Base-by-base conservation (phyloP, 1,139 yeast species). In the Blastobotrys capitulatus region DNA sequence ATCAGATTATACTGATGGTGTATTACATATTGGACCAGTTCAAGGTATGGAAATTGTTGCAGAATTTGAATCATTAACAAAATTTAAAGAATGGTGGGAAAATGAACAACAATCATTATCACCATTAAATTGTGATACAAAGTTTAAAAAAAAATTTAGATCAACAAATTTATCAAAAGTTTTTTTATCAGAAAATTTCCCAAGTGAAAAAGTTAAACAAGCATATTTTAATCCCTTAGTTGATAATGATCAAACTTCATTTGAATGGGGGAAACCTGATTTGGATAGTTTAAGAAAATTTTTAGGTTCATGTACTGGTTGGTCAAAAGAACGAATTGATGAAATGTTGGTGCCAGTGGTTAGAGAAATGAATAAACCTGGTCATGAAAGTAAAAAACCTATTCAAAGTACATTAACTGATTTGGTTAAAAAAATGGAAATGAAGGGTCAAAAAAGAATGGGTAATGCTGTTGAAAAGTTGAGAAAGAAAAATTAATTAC, bases 1-100 rank as follows among this genome's bases (percentile, higher is more conserved):
- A 0, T 87, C 96, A 65, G 98, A 92, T 68, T 92, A 92, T 63
- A 88, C 97, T 0, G 88, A 85, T 52, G 98, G 98, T 0, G 69
- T 92, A 35, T 83, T 85, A 52, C 96, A 97, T 1, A 76, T 92
- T 51, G 98, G 98, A 0, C 96, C 96, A 0, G 97, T 92, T 0
- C 75, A 85, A 29, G 95, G 96, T 0, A 79, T 89, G 79, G 97
- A 94, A 65, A 79, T 94, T n/a, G 62, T 94, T 34, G 96, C 96
- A 0, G 96, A 90, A 58, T 94, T 92, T 67, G 53, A 49, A 13
- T 59, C 62, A 12, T 56, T 70, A 31, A 61, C 61, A 2, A 63
- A 61, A 19, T 83, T 83, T 57, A 71, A 74, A 47, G 63, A 71
- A 8, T 83, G 90, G 90, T 82, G 79, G 77, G 57, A 66, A 15